A percentile compares a stretch with the other conserved stretches of the same genome.
phyloP scores from a whole-genome alignment of 163 green algal species.

The Scenedesmus sp. region DNA sequence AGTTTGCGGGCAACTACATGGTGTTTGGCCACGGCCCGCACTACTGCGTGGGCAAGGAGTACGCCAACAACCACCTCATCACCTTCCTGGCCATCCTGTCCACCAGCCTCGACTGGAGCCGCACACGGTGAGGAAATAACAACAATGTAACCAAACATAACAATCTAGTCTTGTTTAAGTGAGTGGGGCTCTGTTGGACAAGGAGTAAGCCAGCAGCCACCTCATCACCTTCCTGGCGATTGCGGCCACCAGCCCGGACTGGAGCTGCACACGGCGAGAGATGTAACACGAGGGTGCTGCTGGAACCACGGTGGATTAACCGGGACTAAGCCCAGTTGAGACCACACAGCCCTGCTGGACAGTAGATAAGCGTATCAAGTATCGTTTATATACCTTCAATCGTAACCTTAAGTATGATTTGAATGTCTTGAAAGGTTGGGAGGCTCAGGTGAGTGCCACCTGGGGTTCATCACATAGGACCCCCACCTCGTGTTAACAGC shows the following conservation, averaged over 20 bases:
- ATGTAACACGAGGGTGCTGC: not conserved
- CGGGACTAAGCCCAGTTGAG: too few species aligned
- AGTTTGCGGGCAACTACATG: constrained; percentile 83
- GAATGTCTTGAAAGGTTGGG: too few species aligned
- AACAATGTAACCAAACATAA: too few species aligned
- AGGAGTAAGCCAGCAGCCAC: constrained; percentile 67
- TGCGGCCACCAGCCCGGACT: constrained; percentile 66
- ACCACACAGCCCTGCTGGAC: too few species aligned
- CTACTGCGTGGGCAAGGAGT: constrained; percentile 92
- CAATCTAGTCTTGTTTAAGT: too few species aligned
- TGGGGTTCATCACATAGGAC: too few species aligned
- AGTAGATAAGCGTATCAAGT: too few species aligned
- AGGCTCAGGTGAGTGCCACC: too few species aligned
- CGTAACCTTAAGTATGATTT: too few species aligned
- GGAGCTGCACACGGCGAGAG: constrained; percentile 11
- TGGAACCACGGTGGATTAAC: too few species aligned
- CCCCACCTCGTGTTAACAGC: too few species aligned
- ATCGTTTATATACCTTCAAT: too few species aligned
- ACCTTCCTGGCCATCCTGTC: constrained; percentile 82
- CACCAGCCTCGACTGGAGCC: constrained; percentile 66
- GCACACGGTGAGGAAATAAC: constrained; percentile 9
- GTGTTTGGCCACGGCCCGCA: constrained; percentile 91
- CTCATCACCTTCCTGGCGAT: constrained; percentile 76
- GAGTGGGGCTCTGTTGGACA: constrained; percentile 61
- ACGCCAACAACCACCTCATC: constrained; percentile 60